phyloP scores from a whole-genome alignment of 345 rosid species.

The Passiflora organensis region DNA sequence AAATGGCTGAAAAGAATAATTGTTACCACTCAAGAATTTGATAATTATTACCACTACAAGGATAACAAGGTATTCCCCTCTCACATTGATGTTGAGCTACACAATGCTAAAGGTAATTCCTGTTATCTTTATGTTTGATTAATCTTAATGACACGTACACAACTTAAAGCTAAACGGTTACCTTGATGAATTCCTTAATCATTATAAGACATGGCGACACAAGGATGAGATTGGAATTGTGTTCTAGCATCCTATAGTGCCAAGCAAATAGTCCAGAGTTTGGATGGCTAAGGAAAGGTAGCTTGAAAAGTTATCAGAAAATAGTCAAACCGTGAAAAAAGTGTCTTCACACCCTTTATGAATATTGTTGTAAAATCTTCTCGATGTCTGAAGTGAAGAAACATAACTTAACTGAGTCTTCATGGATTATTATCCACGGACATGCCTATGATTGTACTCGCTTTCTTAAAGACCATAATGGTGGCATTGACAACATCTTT shows the following conservation, averaged over 20 bases:
- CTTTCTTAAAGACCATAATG: constrained; percentile 87
- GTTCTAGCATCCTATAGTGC: constrained; percentile 87
- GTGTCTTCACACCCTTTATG: constrained; percentile 89
- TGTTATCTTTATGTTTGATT: too few relatives aligned
- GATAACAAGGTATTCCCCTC: constrained; percentile 89
- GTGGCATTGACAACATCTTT: constrained; percentile 76
- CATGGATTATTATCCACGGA: constrained; percentile 93
- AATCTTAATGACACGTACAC: too few relatives aligned
- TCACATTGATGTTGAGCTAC: constrained; percentile 76
- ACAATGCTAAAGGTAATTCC: constrained; percentile 67
- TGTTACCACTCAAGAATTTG: constrained; percentile 71
- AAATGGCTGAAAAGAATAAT: constrained; percentile 83
- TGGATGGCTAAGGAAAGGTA: constrained; percentile 95
- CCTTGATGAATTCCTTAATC: too few relatives aligned
- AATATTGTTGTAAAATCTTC: constrained; percentile 57
- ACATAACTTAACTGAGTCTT: constrained; percentile 66
- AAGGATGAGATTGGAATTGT: constrained; percentile 89
- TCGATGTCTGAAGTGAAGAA: constrained; percentile 61
- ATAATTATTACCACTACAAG: constrained; percentile 63
- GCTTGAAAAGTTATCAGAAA: constrained; percentile 51
- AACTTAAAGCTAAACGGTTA: too few relatives aligned
- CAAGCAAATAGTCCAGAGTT: constrained; percentile 89
- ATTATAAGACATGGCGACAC: constrained; percentile 64
- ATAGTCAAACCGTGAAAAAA: constrained; percentile 53
- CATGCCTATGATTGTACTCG: constrained; percentile 86